Base-by-base conservation (phyloP, 306 rosid species). In the Lithocarpus polystachyus region DNA sequence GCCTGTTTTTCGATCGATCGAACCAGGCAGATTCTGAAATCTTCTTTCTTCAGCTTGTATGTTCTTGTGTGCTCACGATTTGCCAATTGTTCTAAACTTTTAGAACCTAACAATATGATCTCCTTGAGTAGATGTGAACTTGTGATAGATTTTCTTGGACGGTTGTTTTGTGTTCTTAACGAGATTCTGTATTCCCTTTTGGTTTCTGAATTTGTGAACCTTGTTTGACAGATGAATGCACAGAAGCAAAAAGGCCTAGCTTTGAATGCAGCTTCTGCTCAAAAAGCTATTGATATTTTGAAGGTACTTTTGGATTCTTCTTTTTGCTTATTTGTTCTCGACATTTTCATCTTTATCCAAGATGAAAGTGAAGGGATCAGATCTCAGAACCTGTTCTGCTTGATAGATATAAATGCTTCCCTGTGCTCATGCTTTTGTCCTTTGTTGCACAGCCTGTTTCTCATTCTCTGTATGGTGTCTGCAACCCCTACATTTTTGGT, bases 321-420 rank as follows among this genome's bases (percentile, higher is more conserved):
- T 79, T 78, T 40, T 19, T 56, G 3, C 22, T 53, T 23, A 56
- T 35, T 77, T 82, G 72, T 29, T 56, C 28, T 73, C 71, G 24
- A 61, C 11, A 14, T 14, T 31, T 65, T 65, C 45, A 15, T 65
- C 43, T 17, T 65, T 6, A 65, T 31, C n/a, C 6, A 5, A 65
- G 71, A 31, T 65, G 45, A 31, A 31, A 65, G 31, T 18, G 43
- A 31, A 31, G 11, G 22, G 22, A 28, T 64, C 13, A 17, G 12
- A 64, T 64, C 20, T 14, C 22, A 64, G 7, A 17, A 64, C 22
- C 6, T 0, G 18, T 64, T 64, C 37, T 60, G 64, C 68, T 61
- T 5, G 68, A 26, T n/a, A n/a, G n/a, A n/a, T n/a, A n/a, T n/a
- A n/a, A n/a, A n/a, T n/a, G n/a, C n/a, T n/a, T n/a, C n/a, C n/a